Percentiles rank a stretch among this genome's conserved stretches.
Evolutionary conservation across 177 flowering plant genomes (phyloP).

Genomic region (Tripterygium wilfordii): DNA sequence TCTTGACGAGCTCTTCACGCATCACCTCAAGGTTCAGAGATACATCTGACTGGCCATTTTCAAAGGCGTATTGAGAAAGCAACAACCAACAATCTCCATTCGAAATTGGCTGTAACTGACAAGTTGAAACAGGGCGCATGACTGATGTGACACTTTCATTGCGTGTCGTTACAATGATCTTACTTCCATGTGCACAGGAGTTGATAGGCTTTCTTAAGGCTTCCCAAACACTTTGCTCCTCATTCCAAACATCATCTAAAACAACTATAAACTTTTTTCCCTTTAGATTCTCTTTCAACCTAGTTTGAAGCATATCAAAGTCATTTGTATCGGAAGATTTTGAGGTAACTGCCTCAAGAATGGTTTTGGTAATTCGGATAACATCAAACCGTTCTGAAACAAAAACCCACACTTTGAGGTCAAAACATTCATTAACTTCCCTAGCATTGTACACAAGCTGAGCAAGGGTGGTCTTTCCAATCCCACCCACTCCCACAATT

Average conservation of each 20-base stretch:
- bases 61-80: not conserved
- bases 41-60: too few relatives aligned
- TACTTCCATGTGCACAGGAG: not conserved
- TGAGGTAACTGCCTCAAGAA: not conserved
- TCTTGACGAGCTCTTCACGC: not conserved
- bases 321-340: not conserved
- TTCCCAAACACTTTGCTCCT: not conserved
- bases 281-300: not conserved
- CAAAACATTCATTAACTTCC: not conserved
- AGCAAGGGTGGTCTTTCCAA: constrained; percentile 11
- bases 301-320: not conserved
- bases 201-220: not conserved
- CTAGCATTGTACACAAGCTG: constrained; percentile 1
- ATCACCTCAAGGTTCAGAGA: not conserved
- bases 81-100: not conserved
- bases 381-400: constrained; percentile 3
- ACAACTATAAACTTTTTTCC: constrained; percentile 1
- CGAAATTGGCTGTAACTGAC: not conserved
- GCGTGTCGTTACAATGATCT: constrained; percentile 1
- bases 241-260: constrained; percentile 5
- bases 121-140: not conserved
- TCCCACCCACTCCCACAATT: constrained; percentile 6
- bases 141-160: not conserved
- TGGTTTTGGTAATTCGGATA: not conserved
- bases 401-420: constrained; percentile 6